Evolutionary conservation across 306 rosid genomes (phyloP).

Genomic region (Delonix regia): DNA sequence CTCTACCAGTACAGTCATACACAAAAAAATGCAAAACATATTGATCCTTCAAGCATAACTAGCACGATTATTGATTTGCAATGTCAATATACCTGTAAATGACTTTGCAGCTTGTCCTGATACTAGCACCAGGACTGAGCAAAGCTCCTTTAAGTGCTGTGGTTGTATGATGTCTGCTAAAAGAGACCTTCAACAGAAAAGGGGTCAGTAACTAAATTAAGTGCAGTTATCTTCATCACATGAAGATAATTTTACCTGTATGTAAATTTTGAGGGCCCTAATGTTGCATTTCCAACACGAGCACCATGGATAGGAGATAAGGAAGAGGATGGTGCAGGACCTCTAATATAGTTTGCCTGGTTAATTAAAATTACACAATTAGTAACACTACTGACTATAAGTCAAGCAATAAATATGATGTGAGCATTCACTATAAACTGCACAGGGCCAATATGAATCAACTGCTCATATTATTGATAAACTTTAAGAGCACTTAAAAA

Average conservation of each 20-base stretch:
- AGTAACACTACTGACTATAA: neutral
- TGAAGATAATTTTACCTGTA: conserved; percentile 67
- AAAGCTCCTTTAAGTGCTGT: conserved; percentile 91
- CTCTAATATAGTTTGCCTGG: conserved; percentile 72
- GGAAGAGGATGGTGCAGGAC: conserved; percentile 64
- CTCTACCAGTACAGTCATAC: conserved; percentile 10
- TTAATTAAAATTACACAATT: conserved; percentile 35
- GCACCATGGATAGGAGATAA: conserved; percentile 63
- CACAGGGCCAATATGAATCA: conserved; percentile 22
- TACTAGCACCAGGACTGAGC: conserved; percentile 88
- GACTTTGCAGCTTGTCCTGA: conserved; percentile 88
- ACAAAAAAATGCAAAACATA: conserved; percentile 13
- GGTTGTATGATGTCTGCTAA: conserved; percentile 98
- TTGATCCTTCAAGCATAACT: neutral
- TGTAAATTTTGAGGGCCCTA: conserved; percentile 89
- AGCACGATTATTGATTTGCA: conserved; percentile 14
- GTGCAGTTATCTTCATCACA: conserved; percentile 26
- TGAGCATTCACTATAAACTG: conserved; percentile 22
- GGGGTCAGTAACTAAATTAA: conserved; percentile 43
- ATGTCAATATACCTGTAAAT: conserved; percentile 61
- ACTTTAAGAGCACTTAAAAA: conserved; percentile 5
- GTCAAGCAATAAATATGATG: conserved; percentile 13
- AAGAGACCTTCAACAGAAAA: conserved; percentile 75
- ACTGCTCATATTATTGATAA: conserved; percentile 17
- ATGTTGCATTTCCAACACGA: conserved; percentile 66